Evolutionary conservation across 2,329 filamentous ascomycete genomes (phyloP), one percentile per base, ranked within the genome.

Genomic region (Didymellaceae sp.): DNA sequence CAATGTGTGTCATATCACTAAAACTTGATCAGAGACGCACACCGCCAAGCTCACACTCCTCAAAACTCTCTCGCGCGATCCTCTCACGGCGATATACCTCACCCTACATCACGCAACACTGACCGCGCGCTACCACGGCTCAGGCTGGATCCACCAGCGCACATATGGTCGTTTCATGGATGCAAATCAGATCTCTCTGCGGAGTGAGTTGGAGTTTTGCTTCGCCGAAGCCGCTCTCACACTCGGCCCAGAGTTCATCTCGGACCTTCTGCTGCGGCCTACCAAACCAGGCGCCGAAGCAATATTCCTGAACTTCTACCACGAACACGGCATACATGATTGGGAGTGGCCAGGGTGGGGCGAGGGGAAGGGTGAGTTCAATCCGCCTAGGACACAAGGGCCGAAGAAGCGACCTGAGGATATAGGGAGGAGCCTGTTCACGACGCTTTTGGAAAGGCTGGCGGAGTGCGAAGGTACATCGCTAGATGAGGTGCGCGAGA

Each of bases 131-230:
- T 68, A 70, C 43, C 62, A 70, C 48, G 62, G 61, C 45, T 52
- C 59, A n/a, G 65, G 68, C 21, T 60, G 64, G 52, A 68, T 71
- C n/a, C 60, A 68, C 24, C 65, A 71, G 37, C 49, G 55, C 16
- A 63, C 57, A 2, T 67, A 68, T 31, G 67, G 67, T 18, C 58
- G 49, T 14, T 61, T 61, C 54, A 66, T 70, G 61, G 65, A 67
- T 40, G 58, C 54, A 6, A 64, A 67, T 17, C 62, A 65, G 24
- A 28, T 70, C 4, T 56, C 59, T 2, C 47, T 71, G 5, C 67
- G 68, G 25, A 63, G 55, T 9, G 66, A 70, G 18, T 38, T 71
- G 1, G 67, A 70, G 21, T 65, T 68, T 24, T 61, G 57, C 31
- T 71, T 71, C 30, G 57, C 61, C 0, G 69, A 72, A 57, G 67